phyloP scores from a whole-genome alignment of 495 filamentous ascomycete species.

The Podospora comata region DNA sequence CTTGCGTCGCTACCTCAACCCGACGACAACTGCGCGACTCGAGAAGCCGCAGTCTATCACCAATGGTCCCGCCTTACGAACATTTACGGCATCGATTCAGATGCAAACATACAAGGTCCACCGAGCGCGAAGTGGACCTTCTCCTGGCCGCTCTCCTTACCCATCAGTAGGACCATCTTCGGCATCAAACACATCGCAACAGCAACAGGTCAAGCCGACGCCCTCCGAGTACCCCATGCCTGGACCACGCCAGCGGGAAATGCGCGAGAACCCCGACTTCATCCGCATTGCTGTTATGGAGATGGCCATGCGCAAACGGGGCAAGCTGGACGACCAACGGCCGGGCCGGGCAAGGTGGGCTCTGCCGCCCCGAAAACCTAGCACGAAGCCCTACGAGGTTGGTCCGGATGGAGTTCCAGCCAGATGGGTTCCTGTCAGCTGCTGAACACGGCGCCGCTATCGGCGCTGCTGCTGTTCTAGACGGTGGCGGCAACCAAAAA shows the following conservation, averaged over 20 bases:
- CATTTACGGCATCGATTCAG: conserved; percentile 74
- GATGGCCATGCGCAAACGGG: conserved; percentile 92
- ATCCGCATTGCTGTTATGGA: conserved; percentile 91
- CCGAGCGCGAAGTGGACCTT: conserved; percentile 40
- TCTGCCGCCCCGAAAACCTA: conserved; percentile 75
- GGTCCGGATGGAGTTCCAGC: conserved; percentile 50
- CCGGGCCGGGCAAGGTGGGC: conserved; percentile 79
- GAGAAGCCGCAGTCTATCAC: conserved; percentile 49
- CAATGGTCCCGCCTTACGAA: conserved; percentile 28
- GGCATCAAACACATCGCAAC: conserved; percentile 35
- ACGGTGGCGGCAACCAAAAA: background rate
- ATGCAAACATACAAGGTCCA: conserved; percentile 77
- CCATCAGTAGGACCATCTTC: conserved; percentile 38
- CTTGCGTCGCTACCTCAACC: conserved; percentile 90
- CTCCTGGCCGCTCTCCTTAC: conserved; percentile 30
- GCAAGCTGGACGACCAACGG: conserved; percentile 83
- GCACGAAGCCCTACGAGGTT: conserved; percentile 51
- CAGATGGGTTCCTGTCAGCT: conserved; percentile 45
- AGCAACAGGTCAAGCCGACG: conserved; percentile 30
- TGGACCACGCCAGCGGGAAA: conserved; percentile 73
- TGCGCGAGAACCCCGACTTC: conserved; percentile 91
- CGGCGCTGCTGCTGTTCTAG: background rate
- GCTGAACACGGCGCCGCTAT: conserved; percentile 4
- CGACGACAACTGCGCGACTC: conserved; percentile 63
- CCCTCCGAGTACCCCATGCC: conserved; percentile 39